These are phyloP conservation scores for Auricularia heimuer DNA, from an alignment of 768 basidiomycete species.

Conservation along the genomic window DNA sequence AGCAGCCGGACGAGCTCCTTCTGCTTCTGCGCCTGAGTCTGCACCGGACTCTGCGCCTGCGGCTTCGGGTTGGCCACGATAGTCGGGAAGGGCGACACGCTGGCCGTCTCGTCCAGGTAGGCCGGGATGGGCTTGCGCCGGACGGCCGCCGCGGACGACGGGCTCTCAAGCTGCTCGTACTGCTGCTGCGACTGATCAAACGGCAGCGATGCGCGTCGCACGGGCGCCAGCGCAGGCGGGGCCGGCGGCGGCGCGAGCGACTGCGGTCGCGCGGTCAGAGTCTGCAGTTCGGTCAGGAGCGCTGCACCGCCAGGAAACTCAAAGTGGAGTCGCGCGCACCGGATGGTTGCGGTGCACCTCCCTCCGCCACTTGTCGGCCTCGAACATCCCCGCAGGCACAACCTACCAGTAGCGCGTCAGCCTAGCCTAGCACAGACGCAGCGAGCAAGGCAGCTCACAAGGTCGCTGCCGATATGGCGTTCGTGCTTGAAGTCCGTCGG, in stretches of 20 bases:
- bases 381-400: not conserved
- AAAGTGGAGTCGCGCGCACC: not conserved
- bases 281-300: not conserved
- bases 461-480: slow-evolving; percentile 12
- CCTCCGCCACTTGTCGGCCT: slow-evolving; percentile 5
- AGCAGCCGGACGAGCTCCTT: slow-evolving; percentile 7
- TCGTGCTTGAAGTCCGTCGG: slow-evolving; percentile 14
- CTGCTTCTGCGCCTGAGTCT: not conserved
- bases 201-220: slow-evolving; percentile 1
- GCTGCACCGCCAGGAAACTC: not conserved
- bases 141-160: not conserved
- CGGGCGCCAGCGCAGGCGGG: not conserved
- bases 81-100: not conserved
- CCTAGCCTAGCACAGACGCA: not conserved
- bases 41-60: not conserved
- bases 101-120: slow-evolving; percentile 1
- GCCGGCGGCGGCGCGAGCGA: not conserved
- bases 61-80: not conserved
- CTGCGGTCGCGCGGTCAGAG: not conserved
- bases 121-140: not conserved
- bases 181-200: not conserved
- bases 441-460: slow-evolving; percentile 5
- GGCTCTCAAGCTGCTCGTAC: not conserved
- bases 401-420: not conserved
- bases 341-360: slow-evolving; percentile 1